Conservation (phyloP, 1,139 yeast genomes). For the Zygosaccharomyces pseudobailii region DNA sequence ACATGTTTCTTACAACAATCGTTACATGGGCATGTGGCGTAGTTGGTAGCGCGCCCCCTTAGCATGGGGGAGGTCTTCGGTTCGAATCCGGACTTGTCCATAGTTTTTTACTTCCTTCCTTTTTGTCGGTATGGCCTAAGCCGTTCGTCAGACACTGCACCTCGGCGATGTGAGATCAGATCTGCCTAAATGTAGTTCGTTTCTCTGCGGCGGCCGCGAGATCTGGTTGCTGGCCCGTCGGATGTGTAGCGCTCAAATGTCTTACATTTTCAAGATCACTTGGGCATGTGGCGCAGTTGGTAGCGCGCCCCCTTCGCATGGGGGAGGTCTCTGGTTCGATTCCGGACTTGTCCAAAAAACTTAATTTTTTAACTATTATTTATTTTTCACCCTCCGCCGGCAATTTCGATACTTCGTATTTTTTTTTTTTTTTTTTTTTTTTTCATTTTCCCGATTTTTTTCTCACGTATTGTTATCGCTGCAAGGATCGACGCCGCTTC, state of each 20-base stretch:
- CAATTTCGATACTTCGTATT: too few species aligned
- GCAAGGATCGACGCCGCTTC: neutral
- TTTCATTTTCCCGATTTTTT: neutral
- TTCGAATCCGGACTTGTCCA: constrained; percentile 6
- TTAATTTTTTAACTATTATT: neutral
- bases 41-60: constrained; percentile 7
- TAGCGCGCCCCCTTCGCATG: constrained; percentile 39
- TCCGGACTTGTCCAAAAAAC: constrained; percentile 70
- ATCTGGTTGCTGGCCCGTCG: neutral
- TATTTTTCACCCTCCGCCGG: neutral
- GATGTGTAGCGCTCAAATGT: neutral
- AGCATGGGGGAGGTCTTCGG: constrained; percentile 7
- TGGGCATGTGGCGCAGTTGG: constrained; percentile 88
- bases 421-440: neutral
- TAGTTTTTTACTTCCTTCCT: neutral
- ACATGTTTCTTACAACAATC: too few species aligned
- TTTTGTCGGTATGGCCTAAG: neutral
- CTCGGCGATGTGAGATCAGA: too few species aligned
- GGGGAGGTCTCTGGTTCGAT: constrained; percentile 82
- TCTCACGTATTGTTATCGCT: neutral
- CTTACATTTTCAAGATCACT: neutral
- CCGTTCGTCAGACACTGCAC: too few species aligned
- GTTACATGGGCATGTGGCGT: constrained; percentile 3
- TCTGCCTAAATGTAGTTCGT: too few species aligned
- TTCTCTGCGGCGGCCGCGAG: neutral